Conservation (phyloP, 2,329 filamentous ascomycete species). For the Scedosporium dehoogii region DNA sequence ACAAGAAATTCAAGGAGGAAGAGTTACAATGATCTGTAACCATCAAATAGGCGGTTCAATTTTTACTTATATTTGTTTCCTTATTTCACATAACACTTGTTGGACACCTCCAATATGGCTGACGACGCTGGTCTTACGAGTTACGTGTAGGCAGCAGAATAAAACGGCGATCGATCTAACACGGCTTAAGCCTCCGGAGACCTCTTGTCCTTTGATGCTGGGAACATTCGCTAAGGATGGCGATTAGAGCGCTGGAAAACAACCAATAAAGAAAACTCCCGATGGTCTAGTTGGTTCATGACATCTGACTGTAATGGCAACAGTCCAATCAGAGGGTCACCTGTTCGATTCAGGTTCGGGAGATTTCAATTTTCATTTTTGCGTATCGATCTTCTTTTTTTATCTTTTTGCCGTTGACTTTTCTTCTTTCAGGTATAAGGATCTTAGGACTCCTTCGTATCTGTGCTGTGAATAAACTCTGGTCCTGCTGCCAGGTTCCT, state of each 20-base stretch:
- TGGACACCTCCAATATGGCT: neutral
- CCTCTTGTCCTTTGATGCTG: too few species aligned
- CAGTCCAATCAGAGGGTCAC: slow-evolving; percentile 1
- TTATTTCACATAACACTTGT: neutral
- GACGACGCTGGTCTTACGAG: slow-evolving; percentile 4
- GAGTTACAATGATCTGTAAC: neutral
- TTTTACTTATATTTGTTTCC: neutral
- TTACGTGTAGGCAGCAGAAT: neutral
- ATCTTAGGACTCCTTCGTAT: neutral
- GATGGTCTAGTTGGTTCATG: slow-evolving; percentile 2
- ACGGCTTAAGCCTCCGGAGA: too few species aligned
- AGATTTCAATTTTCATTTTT: neutral
- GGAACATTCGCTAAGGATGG: neutral
- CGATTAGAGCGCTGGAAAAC: neutral
- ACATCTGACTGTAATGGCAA: slow-evolving; percentile 2
- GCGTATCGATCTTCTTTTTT: too few species aligned
- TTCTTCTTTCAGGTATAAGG: neutral
- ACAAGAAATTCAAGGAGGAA: neutral
- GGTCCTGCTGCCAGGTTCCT: neutral
- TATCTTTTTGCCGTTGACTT: neutral
- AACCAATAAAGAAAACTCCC: neutral
- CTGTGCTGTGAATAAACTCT: neutral
- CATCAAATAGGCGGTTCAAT: neutral
- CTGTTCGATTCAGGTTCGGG: slow-evolving; percentile 2
- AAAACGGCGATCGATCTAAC: neutral